These are phyloP conservation scores for Powellomyces hirtus DNA, from an alignment of 192 early-diverging fungal genomes.

Conservation along the genomic window DNA sequence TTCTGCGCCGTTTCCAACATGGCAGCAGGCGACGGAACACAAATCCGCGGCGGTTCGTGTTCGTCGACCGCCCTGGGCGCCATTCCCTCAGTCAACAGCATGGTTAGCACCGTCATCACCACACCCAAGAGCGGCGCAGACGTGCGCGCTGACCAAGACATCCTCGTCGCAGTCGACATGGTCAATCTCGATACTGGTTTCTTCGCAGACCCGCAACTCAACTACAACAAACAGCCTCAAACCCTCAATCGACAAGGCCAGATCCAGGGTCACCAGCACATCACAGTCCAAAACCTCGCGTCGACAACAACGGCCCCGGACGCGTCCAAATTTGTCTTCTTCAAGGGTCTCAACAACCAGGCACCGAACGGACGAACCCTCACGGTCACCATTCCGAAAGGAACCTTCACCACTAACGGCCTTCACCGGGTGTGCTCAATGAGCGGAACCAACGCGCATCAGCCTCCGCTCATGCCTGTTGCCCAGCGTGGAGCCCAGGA, in stretches of 20 bases:
- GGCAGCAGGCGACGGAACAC: slow-evolving; percentile 26
- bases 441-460: slow-evolving; percentile 32
- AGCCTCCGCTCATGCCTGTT: slow-evolving; percentile 41
- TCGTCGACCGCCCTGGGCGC: slow-evolving; percentile 30
- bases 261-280: slow-evolving; percentile 45
- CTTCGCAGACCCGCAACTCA: slow-evolving; percentile 27
- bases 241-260: slow-evolving; percentile 36
- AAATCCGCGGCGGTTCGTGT: slow-evolving; percentile 30
- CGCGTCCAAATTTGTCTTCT: slow-evolving; percentile 38
- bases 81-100: slow-evolving; percentile 36
- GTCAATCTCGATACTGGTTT: slow-evolving; percentile 41
- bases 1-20: slow-evolving; percentile 20
- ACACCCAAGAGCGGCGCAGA: slow-evolving; percentile 27
- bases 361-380: slow-evolving; percentile 25
- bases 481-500: slow-evolving; percentile 47
- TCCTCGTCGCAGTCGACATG: slow-evolving; percentile 29
- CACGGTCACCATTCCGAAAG: slow-evolving; percentile 30
- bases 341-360: slow-evolving; percentile 44
- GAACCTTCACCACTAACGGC: slow-evolving; percentile 26
- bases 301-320: slow-evolving; percentile 19
- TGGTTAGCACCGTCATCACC: slow-evolving; percentile 40
- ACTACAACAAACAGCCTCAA: slow-evolving; percentile 38
- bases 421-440: slow-evolving; percentile 20
- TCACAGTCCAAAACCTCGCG: slow-evolving; percentile 35
- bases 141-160: slow-evolving; percentile 29